Evolutionary conservation across 2,329 filamentous ascomycete genomes (phyloP), one percentile per base, ranked within the genome.

Genomic region (Sordariomycetes sp.): DNA sequence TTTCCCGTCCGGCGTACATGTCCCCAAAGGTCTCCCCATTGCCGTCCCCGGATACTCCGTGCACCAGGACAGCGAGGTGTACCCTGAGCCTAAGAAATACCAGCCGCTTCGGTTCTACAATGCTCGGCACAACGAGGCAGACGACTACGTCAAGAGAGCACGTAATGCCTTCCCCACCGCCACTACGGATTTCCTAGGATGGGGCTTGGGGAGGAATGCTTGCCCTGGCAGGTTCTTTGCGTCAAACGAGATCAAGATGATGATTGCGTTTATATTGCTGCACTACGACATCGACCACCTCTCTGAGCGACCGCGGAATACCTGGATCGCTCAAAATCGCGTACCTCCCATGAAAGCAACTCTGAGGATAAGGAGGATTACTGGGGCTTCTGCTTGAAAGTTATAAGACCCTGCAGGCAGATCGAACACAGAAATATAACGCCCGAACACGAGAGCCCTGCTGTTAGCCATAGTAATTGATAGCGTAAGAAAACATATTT

Each of bases 101-200:
- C 63, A 72, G 40, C 59, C 63, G 5, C 42, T 71, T 33, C 66
- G 68, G 32, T 71, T 70, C 50, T 67, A 64, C 48, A 61, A 54
- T 30, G 39, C 59, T 39, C 53, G 58, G 10, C 39, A 38, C 16
- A 37, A 46, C 21, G 39, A 45, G 21, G 43, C 36, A 30, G 42
- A 38, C 29, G 48, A 36, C 21, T 45, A 48, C 32, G 33, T 47
- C 19, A 44, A 47, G 36, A 40, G 43, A 19, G 47, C 46, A 6
- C 39, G 41, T 28, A 46, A 54, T 32, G 47, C 54, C 26, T 57
- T 54, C 31, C 50, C 54, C 1, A 55, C 53, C 7, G 55, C 55
- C 2, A 48, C 39, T 12, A 51, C 59, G 43, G 63, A 66, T 44
- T 63, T 66, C 37, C 32, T 58, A 8, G 45, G 40, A 3, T 66